Percentiles rank a stretch among this genome's conserved stretches.
Evolutionary conservation across 306 rosid genomes (phyloP).

Genomic region (Phaseolus lunatus): DNA sequence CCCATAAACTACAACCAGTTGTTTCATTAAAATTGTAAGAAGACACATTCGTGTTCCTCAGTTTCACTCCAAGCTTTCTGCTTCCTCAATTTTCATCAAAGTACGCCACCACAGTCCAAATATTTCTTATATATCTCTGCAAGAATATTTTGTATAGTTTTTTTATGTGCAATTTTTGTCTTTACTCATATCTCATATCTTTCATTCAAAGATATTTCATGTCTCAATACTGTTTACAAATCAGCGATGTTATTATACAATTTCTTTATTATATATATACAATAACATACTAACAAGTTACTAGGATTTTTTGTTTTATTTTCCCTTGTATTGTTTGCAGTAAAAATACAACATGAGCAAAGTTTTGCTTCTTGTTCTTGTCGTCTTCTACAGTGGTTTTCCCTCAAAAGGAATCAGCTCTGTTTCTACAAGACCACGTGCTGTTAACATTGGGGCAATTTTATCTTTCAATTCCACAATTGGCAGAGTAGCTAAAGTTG

Average conservation of each 20-base stretch:
- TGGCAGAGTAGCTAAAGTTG: constrained; percentile 62
- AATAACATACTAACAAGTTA: too few relatives aligned
- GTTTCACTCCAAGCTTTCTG: neutral
- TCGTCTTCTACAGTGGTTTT: constrained; percentile 35
- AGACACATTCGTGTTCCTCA: constrained; percentile 11
- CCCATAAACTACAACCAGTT: neutral
- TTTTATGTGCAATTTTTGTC: too few relatives aligned
- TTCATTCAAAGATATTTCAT: too few relatives aligned
- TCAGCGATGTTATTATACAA: too few relatives aligned
- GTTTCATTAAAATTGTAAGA: constrained; percentile 9
- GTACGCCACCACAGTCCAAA: neutral
- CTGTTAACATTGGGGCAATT: constrained; percentile 60
- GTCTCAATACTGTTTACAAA: too few relatives aligned
- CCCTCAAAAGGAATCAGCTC: constrained; percentile 27
- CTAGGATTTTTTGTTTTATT: too few relatives aligned
- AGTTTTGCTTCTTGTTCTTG: constrained; percentile 46
- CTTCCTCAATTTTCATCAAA: neutral
- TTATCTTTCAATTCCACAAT: constrained; percentile 56
- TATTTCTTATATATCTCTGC: neutral
- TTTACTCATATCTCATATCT: too few relatives aligned
- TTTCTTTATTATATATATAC: too few relatives aligned
- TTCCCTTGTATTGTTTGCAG: neutral
- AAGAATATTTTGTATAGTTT: too few relatives aligned
- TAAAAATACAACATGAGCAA: constrained; percentile 40
- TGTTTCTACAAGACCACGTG: constrained; percentile 38